Evolutionary conservation across 257 asterid species (phyloP), one percentile per base, ranked within the genome.

Genomic region (Gynochthodes officinalis): DNA sequence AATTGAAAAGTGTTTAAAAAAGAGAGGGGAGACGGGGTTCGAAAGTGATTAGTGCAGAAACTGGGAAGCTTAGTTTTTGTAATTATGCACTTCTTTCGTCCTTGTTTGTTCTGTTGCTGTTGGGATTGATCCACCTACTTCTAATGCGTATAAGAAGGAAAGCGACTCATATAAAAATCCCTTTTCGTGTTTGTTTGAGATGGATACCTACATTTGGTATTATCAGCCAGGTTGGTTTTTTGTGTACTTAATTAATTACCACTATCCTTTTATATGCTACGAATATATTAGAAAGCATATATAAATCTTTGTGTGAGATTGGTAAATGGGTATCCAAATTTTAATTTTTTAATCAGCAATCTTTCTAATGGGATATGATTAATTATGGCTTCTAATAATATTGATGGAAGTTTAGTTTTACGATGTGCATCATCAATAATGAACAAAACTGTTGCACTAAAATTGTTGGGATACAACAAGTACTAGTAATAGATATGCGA

Each of bases 51-150:
- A 15, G 35, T 63, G 65, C 57, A 25, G 15, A 52, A 64, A 39
- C 52, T 9, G 25, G 35, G 35, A 62, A 42, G 5, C 8, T 5
- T 7, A 46, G 62, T 19, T 50, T 40, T 48, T 72, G 70, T 43
- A 46, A 43, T 50, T 59, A 63, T 72, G 70, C 44, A 64, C 43
- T 75, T 72, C 40, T 64, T 42, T 65, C 28, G 6, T 18, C 3
- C 52, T 60, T 28, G 7, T 39, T 79, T 70, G 79, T 75, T 82
- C 67, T 57, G 52, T 76, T 75, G 76, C 72, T 80, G 82, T 82
- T 82, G 73, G 66, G 83, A 65, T 81, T 76, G 76, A 67, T 79
- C 58, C 16, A 49, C 37, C 77, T 53, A 55, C 83, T 66, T 60
- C 35, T 32, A 16, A 70, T 53, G 18, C 23, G 52, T 55, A 33